Base-by-base conservation (phyloP, 129 eudicot genomes). In the Calendula officinalis region DNA sequence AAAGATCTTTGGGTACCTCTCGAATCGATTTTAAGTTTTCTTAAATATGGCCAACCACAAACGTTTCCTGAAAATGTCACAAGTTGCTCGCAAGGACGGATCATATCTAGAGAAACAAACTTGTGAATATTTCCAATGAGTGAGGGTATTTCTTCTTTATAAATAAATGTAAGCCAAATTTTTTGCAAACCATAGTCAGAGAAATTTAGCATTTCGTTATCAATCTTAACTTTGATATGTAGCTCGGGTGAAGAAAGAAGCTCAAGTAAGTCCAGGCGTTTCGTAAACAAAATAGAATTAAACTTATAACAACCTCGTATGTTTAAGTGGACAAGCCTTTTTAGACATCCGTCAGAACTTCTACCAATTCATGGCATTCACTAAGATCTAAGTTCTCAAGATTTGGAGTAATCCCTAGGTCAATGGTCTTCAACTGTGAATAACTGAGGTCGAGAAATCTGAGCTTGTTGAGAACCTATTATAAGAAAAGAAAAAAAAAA, bases 1-100 rank as follows among this genome's bases (percentile, higher is more conserved):
- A 57, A 56, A 75, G 60, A 62, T 32, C 66, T 37, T 41, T 48
- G 1, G 79, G 74, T 46, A 46, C 69, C 53, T 58, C 63, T 12
- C 33, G 63, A 37, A 60, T 66, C 2, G 5, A 64, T 57, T 22
- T 16, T 5, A 8, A 73, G 67, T 9, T 17, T 12, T 48, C 32
- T 56, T 33, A 73, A 17, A 11, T 3, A 2, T 50, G 1, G 27
- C 15, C 65, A 73, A 12, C 67, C 14, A 40, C 37, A 50, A 8
- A 77, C 7, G 42, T 27, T 15, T 15, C 30, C 3, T 43, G 17
- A 2, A 51, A 43, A 51, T 38, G n/a, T 62, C 34, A 5, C 15
- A 5, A 78, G 59, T 17, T 35, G 7, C 1, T 6, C 3, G 50
- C 67, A 46, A 5, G 7, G 4, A 16, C 7, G 7, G 5, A 74